Base-by-base conservation (phyloP, 2,329 filamentous ascomycete species). In the Bimuria novae-zelandiae region DNA sequence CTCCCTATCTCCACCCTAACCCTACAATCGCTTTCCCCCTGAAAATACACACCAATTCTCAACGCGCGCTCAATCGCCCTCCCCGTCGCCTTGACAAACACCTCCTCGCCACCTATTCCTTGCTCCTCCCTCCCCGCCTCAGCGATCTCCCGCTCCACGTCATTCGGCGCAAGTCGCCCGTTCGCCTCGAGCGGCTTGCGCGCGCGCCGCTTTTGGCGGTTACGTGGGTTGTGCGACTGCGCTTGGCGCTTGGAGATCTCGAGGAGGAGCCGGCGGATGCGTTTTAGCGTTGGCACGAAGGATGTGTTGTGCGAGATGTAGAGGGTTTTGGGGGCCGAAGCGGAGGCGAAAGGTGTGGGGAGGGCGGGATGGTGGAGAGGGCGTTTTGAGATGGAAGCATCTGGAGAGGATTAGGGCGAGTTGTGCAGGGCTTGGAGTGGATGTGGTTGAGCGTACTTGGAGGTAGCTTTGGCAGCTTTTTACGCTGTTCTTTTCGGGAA, bases 201-300 rank as follows among this genome's bases (percentile, higher is more conserved):
- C 2, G 11, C n/a, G 4, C 42, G 52, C 19, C 22, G 25, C 5
- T 45, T 42, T 30, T 23, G 40, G 22, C 40, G 37, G 21, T 53
- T 30, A 4, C 25, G 43, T 49, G 52, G 16, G 6, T 48, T 33
- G 4, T 35, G 8, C 2, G 72, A 70, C 57, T 79, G 77, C 3
- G 76, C 75, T 0, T 76, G 75, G 21, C 82, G 79, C 48, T 82
- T 81, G 2, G 82, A 76, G 3, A 82, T 79, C 32, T 81, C 77
- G 39, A 82, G 77, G 3, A 92, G 83, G 1, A 85, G 80, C 54
- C 84, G 84, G 55, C 84, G 82, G 12, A 86, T 82, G 45, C 88
- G 85, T 63, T 84, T 85, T 11, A 89, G 80, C 4, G 84, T 79
- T 10, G 87, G 83, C 72, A 90, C 83, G 76, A 90, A 89, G 6